Conservation (phyloP, 345 rosid genomes). For the Eutrema yunnanense region DNA sequence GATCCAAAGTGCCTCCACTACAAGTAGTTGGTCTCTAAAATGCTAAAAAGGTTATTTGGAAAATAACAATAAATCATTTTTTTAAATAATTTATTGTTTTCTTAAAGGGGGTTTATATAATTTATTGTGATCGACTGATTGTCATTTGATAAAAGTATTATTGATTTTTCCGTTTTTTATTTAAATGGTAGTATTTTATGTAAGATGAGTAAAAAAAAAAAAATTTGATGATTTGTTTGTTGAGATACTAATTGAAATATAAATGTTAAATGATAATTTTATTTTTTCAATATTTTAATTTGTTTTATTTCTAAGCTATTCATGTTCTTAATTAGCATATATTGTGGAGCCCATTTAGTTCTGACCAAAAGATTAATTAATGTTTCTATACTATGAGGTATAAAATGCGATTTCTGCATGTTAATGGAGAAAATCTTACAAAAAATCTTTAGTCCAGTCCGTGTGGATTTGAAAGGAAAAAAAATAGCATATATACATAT, state of each 20-base stretch:
- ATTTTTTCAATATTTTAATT: background rate
- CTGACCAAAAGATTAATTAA: too few relatives aligned
- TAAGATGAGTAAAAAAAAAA: background rate
- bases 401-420: too few relatives aligned
- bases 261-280: background rate
- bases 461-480: too few relatives aligned
- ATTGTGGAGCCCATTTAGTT: too few relatives aligned
- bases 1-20: constrained; percentile 22
- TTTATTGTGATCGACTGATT: background rate
- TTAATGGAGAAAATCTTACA: too few relatives aligned
- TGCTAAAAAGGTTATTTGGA: background rate
- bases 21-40: constrained; percentile 15
- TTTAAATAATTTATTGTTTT: background rate
- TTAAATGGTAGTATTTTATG: background rate
- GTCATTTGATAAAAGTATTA: background rate
- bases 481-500: background rate
- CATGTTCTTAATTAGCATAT: too few relatives aligned
- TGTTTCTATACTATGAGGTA: too few relatives aligned
- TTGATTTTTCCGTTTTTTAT: background rate
- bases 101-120: too few relatives aligned
- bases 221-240: background rate
- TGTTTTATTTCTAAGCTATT: background rate
- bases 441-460: too few relatives aligned
- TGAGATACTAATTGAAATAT: background rate
- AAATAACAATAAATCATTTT: background rate